Evolutionary conservation across 768 basidiomycete genomes (phyloP), one percentile per base, ranked within the genome.

Genomic region (Tubosaeta brunneosetosa): DNA sequence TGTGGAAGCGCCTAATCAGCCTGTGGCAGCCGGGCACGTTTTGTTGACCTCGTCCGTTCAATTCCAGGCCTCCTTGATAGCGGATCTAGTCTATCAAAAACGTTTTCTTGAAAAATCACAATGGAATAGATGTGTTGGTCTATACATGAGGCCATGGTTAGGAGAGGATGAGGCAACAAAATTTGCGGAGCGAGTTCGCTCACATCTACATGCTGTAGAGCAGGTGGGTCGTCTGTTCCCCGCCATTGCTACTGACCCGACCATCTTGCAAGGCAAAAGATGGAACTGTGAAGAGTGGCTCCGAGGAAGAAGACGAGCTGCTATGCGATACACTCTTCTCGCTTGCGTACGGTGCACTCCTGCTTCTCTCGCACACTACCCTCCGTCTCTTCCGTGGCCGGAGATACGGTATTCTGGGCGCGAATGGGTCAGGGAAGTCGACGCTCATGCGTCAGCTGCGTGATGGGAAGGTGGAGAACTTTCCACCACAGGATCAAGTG

Each of bases 351-450:
- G 95, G 95, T 60, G 91, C 94, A 47, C 80, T 97, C 44, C 78
- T 97, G 8, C 82, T 98, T 56, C 82, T 97, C 58, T 97, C 95
- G 42, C 94, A 97, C 71, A 97, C 95, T 25, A 86, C 80, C 27
- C 79, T 98, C 53, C 86, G 89, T 55, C 82, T 98, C 52, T 78
- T 91, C 66, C 89, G 92, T 61, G 95, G 94, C 27, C 84, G 85
- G 60, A 83, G 94, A 56, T 98, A 98, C 72, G 94, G 95, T 64
- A 92, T 98, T 60, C 84, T 95, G 44, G 95, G 94, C 27, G 79
- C 88, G n/a, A 98, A 98, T 68, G 95, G 95, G 55, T 87, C 90
- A 52, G 95, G 95, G 58, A 98, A 98, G 72, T 90, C 88, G 16
- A 97, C 95, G 3, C 81, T 98, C 40, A 86, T 98, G 86, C 91